Evolutionary conservation across 1,284 basidiomycete genomes (phyloP).

Genomic region (Gomphus sp.): DNA sequence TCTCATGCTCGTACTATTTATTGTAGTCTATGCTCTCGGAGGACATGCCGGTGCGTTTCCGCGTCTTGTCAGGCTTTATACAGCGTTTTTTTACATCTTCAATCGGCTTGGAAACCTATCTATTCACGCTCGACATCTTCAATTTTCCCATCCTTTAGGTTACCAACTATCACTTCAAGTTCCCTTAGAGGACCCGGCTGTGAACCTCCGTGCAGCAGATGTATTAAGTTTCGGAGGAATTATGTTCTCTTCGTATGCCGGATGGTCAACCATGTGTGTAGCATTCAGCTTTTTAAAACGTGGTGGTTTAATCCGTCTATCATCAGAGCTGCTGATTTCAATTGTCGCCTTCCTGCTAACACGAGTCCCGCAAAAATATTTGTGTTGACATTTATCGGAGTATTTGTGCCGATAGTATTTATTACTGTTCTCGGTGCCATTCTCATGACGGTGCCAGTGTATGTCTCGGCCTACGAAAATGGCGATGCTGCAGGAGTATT

Average conservation of each 20-base stretch:
- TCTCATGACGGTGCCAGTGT: conserved; percentile 44
- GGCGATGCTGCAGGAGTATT: conserved; percentile 37
- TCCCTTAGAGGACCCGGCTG: conserved; percentile 34
- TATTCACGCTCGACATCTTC: no score
- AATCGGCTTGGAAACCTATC: no score
- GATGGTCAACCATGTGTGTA: conserved; percentile 20
- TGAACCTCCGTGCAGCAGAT: conserved; percentile 29
- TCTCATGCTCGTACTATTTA: conserved; percentile 1
- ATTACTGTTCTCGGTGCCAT: conserved; percentile 46
- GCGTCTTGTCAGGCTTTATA: no score
- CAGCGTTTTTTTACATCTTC: no score
- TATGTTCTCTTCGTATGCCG: conserved; percentile 43
- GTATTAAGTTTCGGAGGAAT: conserved; percentile 51
- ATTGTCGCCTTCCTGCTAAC: conserved; percentile 39
- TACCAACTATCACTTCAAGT: conserved; percentile 23
- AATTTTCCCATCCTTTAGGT: background rate
- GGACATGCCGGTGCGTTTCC: conserved; percentile 5
- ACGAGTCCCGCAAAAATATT: conserved; percentile 41
- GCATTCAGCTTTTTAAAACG: background rate
- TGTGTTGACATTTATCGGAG: conserved; percentile 43
- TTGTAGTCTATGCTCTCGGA: conserved; percentile 1
- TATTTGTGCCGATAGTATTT: conserved; percentile 47
- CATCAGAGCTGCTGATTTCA: conserved; percentile 43
- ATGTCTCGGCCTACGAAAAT: conserved; percentile 35
- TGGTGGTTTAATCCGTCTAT: background rate